Evolutionary conservation across 78 protist genomes (phyloP).

Genomic region (Dictyostelium intermedium): DNA sequence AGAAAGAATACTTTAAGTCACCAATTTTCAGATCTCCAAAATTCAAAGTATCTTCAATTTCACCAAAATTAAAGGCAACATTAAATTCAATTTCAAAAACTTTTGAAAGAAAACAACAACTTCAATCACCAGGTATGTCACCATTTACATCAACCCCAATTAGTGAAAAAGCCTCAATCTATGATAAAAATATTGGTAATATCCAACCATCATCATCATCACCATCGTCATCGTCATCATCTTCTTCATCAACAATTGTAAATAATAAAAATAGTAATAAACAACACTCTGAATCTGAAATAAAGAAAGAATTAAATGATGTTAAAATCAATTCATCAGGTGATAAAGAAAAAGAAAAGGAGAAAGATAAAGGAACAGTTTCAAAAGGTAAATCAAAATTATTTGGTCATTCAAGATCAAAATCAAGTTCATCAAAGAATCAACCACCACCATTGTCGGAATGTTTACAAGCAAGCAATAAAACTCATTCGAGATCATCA

Average conservation of each 20-base stretch:
- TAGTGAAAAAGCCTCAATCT: constrained; percentile 5
- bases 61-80: constrained; percentile 24
- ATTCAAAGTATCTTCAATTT: neutral
- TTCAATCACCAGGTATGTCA: neutral
- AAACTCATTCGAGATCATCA: constrained; percentile 5
- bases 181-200: neutral
- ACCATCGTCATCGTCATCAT: neutral
- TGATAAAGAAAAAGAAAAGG: neutral
- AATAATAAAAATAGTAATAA: neutral
- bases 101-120: neutral
- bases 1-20: neutral
- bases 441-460: neutral
- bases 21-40: constrained; percentile 2
- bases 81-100: neutral
- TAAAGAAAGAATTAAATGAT: neutral
- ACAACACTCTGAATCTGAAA: neutral
- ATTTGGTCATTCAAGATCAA: neutral
- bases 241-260: neutral
- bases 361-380: neutral
- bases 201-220: neutral
- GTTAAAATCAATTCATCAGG: neutral
- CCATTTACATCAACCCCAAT: neutral
- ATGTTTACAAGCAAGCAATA: neutral
- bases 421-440: neutral
- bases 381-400: neutral